Conservation (phyloP, 176 grass and related monocot species). For the Dendrocalamus sinicus region DNA sequence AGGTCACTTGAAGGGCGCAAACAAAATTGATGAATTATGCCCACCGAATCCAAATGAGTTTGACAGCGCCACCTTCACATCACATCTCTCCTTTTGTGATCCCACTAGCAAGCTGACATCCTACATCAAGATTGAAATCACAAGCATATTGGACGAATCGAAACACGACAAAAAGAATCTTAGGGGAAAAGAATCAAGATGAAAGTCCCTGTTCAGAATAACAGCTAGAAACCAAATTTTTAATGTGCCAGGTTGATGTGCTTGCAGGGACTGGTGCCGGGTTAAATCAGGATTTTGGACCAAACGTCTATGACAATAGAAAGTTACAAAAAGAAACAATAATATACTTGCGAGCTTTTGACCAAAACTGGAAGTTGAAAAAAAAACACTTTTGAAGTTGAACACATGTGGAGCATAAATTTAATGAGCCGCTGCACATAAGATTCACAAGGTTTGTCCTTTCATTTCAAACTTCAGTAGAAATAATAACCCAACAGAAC, state of each 20-base stretch:
- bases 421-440: background rate
- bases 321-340: background rate
- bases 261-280: background rate
- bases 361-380: background rate
- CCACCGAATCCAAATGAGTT: slow-evolving; percentile 98
- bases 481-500: background rate
- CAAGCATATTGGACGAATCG: slow-evolving; percentile 7
- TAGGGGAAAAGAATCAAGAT: background rate
- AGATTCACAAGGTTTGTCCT: background rate
- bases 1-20: slow-evolving; percentile 75
- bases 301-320: background rate
- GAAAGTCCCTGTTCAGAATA: background rate
- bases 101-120: slow-evolving; percentile 79
- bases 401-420: background rate
- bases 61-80: slow-evolving; percentile 86
- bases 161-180: background rate
- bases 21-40: slow-evolving; percentile 95
- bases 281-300: background rate
- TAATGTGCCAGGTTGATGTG: background rate
- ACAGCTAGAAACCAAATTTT: background rate
- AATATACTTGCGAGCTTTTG: background rate
- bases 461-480: slow-evolving; percentile 19
- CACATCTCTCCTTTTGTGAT: slow-evolving; percentile 82
- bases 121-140: slow-evolving; percentile 53
- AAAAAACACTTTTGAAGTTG: background rate